Evolutionary conservation across 139 green algal species (phyloP).

Genomic region (Picochlorum sp.): DNA sequence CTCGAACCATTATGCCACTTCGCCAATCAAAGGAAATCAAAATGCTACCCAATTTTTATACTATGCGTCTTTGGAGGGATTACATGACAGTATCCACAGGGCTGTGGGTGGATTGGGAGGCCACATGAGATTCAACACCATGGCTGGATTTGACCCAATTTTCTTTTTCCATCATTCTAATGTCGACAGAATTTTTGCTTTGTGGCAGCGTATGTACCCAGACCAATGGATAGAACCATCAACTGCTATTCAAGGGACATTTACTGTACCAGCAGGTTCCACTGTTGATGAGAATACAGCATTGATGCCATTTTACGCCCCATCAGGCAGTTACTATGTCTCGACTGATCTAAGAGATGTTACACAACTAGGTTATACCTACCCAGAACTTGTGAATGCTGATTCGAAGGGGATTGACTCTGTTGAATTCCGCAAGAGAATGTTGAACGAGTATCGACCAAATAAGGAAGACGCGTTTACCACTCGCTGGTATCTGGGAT

Average conservation of each 20-base stretch:
- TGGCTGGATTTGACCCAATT: slow-evolving; percentile 13
- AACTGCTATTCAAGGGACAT: not conserved
- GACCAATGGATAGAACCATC: not conserved
- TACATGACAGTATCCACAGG: slow-evolving; percentile 9
- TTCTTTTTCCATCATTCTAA: slow-evolving; percentile 11
- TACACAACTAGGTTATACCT: slow-evolving; percentile 1
- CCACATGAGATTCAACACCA: slow-evolving; percentile 8
- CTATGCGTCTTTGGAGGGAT: slow-evolving; percentile 6
- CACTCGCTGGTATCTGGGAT: slow-evolving; percentile 2
- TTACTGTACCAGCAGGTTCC: not conserved
- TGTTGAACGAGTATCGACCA: not conserved
- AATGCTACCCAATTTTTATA: not conserved
- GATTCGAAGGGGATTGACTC: not conserved
- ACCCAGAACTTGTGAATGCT: not conserved
- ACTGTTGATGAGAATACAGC: not conserved
- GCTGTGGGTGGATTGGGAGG: slow-evolving; percentile 3
- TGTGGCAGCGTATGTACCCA: slow-evolving; percentile 11
- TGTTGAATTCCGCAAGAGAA: not conserved
- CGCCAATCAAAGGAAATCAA: not conserved
- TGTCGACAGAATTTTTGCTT: slow-evolving; percentile 8
- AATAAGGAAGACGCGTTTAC: not conserved
- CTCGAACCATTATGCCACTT: not conserved
- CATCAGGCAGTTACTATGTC: slow-evolving; percentile 1
- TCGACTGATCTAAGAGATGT: not conserved
- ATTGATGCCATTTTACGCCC: not conserved